These are phyloP conservation scores for Fusarium abutilonis DNA, from an alignment of 2,329 filamentous ascomycete genomes.

Conservation along the genomic window DNA sequence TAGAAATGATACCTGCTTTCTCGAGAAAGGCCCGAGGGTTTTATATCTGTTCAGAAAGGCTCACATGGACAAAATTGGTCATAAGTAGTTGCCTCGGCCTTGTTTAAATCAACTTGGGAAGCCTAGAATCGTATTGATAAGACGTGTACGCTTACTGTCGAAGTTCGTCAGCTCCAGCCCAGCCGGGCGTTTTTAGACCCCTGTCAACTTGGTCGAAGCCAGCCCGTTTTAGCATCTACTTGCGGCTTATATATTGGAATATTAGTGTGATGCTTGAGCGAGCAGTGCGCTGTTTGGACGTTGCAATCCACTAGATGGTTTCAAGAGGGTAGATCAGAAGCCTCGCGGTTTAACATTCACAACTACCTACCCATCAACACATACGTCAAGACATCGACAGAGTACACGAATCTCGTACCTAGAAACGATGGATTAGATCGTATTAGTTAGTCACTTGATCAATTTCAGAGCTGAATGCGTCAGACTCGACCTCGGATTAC, in stretches of 20 bases:
- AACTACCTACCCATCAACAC: too few species aligned
- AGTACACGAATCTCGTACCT: too few species aligned
- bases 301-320: not conserved
- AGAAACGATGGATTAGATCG: too few species aligned
- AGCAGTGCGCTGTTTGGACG: too few species aligned
- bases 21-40: not conserved
- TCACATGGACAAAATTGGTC: not conserved
- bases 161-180: not conserved
- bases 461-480: not conserved
- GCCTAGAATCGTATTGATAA: not conserved
- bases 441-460: not conserved
- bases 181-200: not conserved
- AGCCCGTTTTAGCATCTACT: not conserved
- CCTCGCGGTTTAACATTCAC: too few species aligned
- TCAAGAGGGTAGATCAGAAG: not conserved
- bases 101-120: not conserved
- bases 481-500: too few species aligned
- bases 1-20: not conserved
- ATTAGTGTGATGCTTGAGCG: too few species aligned
- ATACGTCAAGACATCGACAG: too few species aligned
- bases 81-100: not conserved
- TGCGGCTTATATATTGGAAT: not conserved
- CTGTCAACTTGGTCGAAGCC: conserved; percentile 3
- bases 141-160: not conserved
- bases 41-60: not conserved